Base-by-base conservation (phyloP, 2,329 filamentous ascomycete species). In the Aspergillus ochraceoroseus region DNA sequence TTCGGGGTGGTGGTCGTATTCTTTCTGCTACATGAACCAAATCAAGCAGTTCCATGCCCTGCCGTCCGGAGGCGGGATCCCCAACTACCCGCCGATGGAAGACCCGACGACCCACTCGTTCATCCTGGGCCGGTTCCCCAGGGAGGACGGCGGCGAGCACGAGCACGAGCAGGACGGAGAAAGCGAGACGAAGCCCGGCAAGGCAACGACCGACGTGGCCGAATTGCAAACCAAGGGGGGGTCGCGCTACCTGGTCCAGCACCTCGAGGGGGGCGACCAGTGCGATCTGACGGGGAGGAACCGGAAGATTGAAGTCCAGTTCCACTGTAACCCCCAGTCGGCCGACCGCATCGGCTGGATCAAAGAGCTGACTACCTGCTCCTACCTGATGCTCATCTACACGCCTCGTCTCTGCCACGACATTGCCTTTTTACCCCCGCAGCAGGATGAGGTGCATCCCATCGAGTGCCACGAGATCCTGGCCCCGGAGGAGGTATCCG, bases 1-100 rank as follows among this genome's bases (percentile, higher is more conserved):
- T 50, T 85, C 81, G 1, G 89, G 89, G 0, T 95, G 89, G 89
- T 95, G 89, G 89, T 92, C 85, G 58, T 95, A 95, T 66, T 85
- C 83, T 54, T 95, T 95, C 64, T 95, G 89, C 72, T 92, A 94
- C 67, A 86, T 86, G 59, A 76, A 82, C 47, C 80, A 90, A 48
- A 82, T 95, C 47, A 84, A 86, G 56, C 89, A 95, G 65, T 95
- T 94, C 65, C 89, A 95, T 62, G 87, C 87, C 30, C 69, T 90
- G 44, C 77, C 87, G 1, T 79, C 80, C 2, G 75, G 79, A 30
- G 80, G 81, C 44, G 81, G 82, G 2, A 77, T 84, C 7, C 76
- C 79, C 1, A 65, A 71, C 18, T 82, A 79, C 50, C 83, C 86
- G 15, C 89, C 89, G 0, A 74, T 82, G 31, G 82, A 86, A 54